Evolutionary conservation across 1,284 basidiomycete genomes (phyloP), one percentile per base, ranked within the genome.

Genomic region (Cutaneotrichosporon cyanovorans): DNA sequence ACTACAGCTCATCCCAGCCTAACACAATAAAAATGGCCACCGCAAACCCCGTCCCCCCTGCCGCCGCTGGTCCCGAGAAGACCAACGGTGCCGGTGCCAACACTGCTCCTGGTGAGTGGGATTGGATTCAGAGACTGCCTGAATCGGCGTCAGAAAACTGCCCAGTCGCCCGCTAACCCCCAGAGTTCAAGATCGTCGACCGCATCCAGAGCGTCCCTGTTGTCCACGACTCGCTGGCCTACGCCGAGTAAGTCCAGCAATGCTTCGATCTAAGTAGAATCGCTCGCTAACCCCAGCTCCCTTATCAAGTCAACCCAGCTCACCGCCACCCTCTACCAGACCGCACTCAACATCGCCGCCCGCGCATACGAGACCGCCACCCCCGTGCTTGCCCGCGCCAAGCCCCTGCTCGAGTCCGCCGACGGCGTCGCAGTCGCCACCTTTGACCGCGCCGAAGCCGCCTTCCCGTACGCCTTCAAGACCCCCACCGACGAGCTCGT

Each of bases 401-500:
- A 68, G 57, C 70, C 70, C 19, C 45, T 72, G 42, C 56, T 71
- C 42, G 59, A 68, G 55, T 59, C 59, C 36, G 70, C 63, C 28
- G 70, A 72, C 50, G 64, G 63, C 20, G 49, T 69, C 35, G 70
- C 69, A 23, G 69, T 71, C 32, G 67, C 67, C 20, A 67, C 65
- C 30, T 61, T 72, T 42, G 68, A 72, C 55, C 62, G 65, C 36
- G 69, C 66, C 46, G 60, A 69, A 50, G 58, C 64, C 21, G 67
- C 60, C 40, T 69, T 69, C 63, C 70, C 70, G 33, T 71, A 68
- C 62, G 58, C 69, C 18, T 72, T 72, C 68, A 69, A 65, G 61
- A 69, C 67, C 49, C 66, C 65, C 21, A 68, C 70, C 46, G 53
- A 65, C 46, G 69, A 72, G 36, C 57, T 72, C 33, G 48, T 68